Evolutionary conservation across 176 grass and related monocot species (phyloP), one percentile per base, ranked within the genome.

Genomic region (Avena atlantica): DNA sequence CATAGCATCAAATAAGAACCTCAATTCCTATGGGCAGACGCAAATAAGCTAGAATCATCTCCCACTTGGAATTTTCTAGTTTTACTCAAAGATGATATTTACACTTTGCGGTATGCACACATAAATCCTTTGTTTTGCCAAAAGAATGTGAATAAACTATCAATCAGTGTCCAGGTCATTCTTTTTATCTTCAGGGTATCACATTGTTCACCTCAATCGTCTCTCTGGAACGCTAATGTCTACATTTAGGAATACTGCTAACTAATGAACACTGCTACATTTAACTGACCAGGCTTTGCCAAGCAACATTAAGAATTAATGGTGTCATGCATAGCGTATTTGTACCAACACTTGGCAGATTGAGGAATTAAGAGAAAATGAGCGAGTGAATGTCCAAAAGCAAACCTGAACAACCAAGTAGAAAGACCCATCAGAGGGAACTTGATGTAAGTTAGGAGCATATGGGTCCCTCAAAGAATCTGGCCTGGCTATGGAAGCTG

Each of bases 401-500:
- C 89, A 76, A 86, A 98, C 93, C 93, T 98, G 87, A 44, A 97
- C 93, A 61, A 63, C 64, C 86, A 97, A 91, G 85, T 91, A 97
- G 86, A 95, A 97, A 27, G 90, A 85, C 12, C 76, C 85, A 81
- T 95, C 88, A 4, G 91, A 85, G 20, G 78, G 82, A 87, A 81
- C 90, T 75, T 88, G 93, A 85, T 91, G 92, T n/a, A 90, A 96
- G 63, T 98, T 92, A n/a, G 92, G 89, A 76, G 86, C 82, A 69
- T 89, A 81, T 20, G 85, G 78, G 53, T 94, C 93, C 55, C 83
- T 94, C 48, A 87, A 80, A 86, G 83, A 88, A 57, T 96, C 93
- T 44, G 92, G 36, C 73, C 82, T 91, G 8, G 89, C 90, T 8
- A 94, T 71, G 19, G 90, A 94, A 68, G 92, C 92, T 66, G 78